These are phyloP conservation scores for Kazachstania bromeliacearum DNA, from an alignment of 805 yeast species.

Conservation along the genomic window DNA sequence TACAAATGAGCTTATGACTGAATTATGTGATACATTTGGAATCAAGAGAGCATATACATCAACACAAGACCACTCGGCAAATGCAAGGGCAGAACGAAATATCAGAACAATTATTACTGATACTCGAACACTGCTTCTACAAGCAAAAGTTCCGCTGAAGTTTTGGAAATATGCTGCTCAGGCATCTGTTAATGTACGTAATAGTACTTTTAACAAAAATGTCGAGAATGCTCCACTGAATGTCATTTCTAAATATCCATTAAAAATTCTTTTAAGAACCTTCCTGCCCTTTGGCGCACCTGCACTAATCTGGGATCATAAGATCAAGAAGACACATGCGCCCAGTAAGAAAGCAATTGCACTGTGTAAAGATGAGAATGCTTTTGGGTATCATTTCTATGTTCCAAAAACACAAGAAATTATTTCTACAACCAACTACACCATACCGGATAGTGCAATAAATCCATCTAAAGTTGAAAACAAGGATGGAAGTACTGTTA, in stretches of 20 bases:
- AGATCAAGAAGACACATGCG: neutral
- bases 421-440: slow-evolving; percentile 1
- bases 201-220: slow-evolving; percentile 2
- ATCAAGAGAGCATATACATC: slow-evolving; percentile 1
- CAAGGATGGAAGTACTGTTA: neutral
- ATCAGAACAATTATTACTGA: slow-evolving; percentile 4
- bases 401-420: slow-evolving; percentile 4
- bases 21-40: neutral
- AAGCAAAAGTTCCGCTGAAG: neutral
- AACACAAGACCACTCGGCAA: slow-evolving; percentile 6
- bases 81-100: slow-evolving; percentile 6
- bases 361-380: slow-evolving; percentile 4
- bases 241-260: neutral
- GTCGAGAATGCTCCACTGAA: slow-evolving; percentile 2
- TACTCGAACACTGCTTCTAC: slow-evolving; percentile 3
- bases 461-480: neutral
- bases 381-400: slow-evolving; percentile 6
- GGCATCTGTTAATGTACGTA: slow-evolving; percentile 4
- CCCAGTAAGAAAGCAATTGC: slow-evolving; percentile 2
- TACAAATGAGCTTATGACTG: neutral
- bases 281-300: slow-evolving; percentile 5
- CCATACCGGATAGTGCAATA: slow-evolving; percentile 1
- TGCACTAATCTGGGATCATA: slow-evolving; percentile 1
- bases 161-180: slow-evolving; percentile 6
- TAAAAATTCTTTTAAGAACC: slow-evolving; percentile 1